Evolutionary conservation across 345 rosid species (phyloP).

Genomic region (Conringia planisiliqua): DNA sequence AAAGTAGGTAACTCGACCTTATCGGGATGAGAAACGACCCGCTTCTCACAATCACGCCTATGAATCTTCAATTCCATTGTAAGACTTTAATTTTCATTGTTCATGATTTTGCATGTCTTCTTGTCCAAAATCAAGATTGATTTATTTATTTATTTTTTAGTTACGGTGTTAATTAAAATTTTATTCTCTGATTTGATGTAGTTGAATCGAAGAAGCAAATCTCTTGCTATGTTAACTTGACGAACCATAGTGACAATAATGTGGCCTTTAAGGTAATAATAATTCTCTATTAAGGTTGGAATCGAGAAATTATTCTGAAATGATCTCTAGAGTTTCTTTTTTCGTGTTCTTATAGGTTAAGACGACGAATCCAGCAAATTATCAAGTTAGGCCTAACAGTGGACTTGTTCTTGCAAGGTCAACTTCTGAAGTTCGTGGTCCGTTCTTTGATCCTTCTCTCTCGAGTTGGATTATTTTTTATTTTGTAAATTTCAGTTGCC

Average conservation of each 20-base stretch:
- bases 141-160: too few species aligned
- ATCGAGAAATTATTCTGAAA: background rate
- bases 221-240: conserved; percentile 63
- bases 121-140: conserved; percentile 6
- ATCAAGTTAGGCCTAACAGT: conserved; percentile 74
- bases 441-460: background rate
- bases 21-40: conserved; percentile 48
- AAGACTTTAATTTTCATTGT: conserved; percentile 28
- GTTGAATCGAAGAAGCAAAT: conserved; percentile 83
- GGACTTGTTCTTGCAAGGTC: conserved; percentile 62
- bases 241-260: conserved; percentile 64
- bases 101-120: background rate
- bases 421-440: conserved; percentile 63
- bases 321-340: background rate
- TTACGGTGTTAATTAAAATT: background rate
- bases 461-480: background rate
- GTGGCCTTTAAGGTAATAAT: conserved; percentile 71
- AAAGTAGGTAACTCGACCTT: conserved; percentile 13
- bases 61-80: conserved; percentile 50
- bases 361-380: conserved; percentile 80
- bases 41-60: conserved; percentile 62
- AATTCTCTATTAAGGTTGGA: background rate
- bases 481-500: background rate
- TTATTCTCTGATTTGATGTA: conserved; percentile 26
- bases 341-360: conserved; percentile 47